Evolutionary conservation across 345 rosid species (phyloP), one percentile per base, ranked within the genome.

Genomic region (Populus davidiana): DNA sequence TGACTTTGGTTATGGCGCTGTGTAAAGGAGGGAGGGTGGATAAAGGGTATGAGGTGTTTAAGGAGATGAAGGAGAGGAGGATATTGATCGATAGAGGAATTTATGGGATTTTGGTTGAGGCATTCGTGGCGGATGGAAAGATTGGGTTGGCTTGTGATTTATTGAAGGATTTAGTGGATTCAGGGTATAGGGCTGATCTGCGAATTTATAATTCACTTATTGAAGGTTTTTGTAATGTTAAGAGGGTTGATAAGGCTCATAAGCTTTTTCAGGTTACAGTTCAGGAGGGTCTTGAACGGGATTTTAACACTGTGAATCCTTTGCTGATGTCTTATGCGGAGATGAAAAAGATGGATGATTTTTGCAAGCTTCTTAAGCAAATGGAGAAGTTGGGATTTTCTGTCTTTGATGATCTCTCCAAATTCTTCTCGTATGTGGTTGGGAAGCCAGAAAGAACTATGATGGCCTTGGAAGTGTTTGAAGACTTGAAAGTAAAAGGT

Each of bases 151-250:
- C 97, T 67, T 89, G 89, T 70, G 87, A 88, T 87, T 80, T 95
- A 80, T 87, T 91, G 85, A 84, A 91, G 85, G 99, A 93, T 88
- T 82, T 95, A 82, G 83, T 92, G 70, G 91, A 87, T 78, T 92
- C 98, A 6, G 98, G 97, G 71, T 92, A 92, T 59, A 86, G 93
- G 25, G 92, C 96, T 70, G 97, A 93, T 86, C 66, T 95, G 67
- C 91, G 88, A 85, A 92, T 95, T 70, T 91, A 93, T 70, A 92
- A 87, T 86, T 87, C 96, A 8, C 89, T 95, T 68, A 91, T 95
- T 73, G 83, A 76, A 86, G 98, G 99, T 64, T 76, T 93, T 66
- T 95, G 98, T 77, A 79, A 71, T 66, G 89, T 81, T 52, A 86
- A 84, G 39, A 87, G 61, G 74, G 89, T 91, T 50, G 93, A 92